Evolutionary conservation across 176 grass and related monocot genomes (phyloP), one percentile per base, ranked within the genome.

Genomic region (Poa pratensis): DNA sequence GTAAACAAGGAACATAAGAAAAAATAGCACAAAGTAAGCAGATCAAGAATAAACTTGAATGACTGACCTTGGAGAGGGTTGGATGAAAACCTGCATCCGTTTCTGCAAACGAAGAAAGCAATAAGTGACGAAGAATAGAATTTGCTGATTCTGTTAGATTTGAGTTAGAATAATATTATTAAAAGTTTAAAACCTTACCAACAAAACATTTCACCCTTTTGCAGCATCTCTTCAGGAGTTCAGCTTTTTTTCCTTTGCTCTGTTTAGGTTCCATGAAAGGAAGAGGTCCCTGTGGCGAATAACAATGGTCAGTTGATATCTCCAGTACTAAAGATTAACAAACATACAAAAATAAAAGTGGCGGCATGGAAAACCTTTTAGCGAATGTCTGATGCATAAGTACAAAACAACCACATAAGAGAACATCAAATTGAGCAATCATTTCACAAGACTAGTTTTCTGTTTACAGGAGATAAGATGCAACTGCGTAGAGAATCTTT

Each of bases 161-260:
- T 49, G 4, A 69, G 72, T 5, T 73, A 54, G 23, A 83, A 35
- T 14, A 58, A 17, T 62, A 67, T 75, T 35, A 51, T 69, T 28
- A 85, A 43, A 43, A 43, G 42, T 43, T 43, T 10, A 43, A 80
- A 57, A 51, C 10, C 77, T 76, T 77, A 91, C 86, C 89, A 51
- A 91, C 70, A 85, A 91, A 91, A 53, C 89, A 91, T 81, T 91
- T 91, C 61, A 91, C 85, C 70, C 86, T 91, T 51, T 68, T 88
- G 77, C 76, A 91, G 82, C 89, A 91, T 54, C 89, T 46, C 57
- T 72, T 91, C 49, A 91, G 87, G 19, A 80, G 73, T 22, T 76
- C 81, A 76, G 69, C 86, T 67, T 85, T 87, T 13, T 77, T 53
- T 39, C 81, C 86, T 61, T 35, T 87, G 30, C 13, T 91, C 27